Evolutionary conservation across 2,329 filamentous ascomycete species (phyloP), one percentile per base, ranked within the genome.

Genomic region (Penicillium sclerotiorum): DNA sequence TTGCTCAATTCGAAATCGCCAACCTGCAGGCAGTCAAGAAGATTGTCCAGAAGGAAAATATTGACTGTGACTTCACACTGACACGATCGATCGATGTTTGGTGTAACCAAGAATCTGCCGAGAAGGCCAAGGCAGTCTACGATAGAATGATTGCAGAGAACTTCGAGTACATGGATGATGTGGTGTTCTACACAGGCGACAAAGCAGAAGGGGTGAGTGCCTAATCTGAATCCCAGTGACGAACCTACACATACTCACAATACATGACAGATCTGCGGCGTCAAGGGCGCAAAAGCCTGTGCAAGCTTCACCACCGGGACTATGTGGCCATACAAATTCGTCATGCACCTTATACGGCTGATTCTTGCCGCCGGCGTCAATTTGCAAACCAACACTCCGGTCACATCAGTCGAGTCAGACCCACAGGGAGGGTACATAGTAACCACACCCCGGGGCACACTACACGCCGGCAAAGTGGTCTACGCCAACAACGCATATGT

Each of bases 401-500:
- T 73, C 4, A 64, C 55, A 17, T 66, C 49, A 11, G 62, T 64
- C 32, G 63, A 38, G 9, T 41, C 44, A 28, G 56, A 53, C 39
- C 55, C n/a, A 60, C 64, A n/a, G 88, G 87, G 76, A 75, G 1
- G 73, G 86, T 4, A 77, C 82, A 42, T 50, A 4, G 38, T 70
- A 46, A 91, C 89, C 1, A 69, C 67, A 0, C 70, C 79, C 0
- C 83, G 90, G 20, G 91, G 91, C 21, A 75, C 71, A 39, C 80
- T 95, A 51, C 69, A 68, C 0, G 78, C 90, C 0, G 70, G 74
- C 2, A 80, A 84, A 27, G 82, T 95, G 18, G 78, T 96, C 15
- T 80, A 95, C 17, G 88, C 90, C 5, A 93, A 89, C 1, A 96
- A 96, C 64, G 92, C 79, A 3, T 95, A 95, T 68, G 91, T 89